Evolutionary conservation across 345 rosid genomes (phyloP), one percentile per base, ranked within the genome.

Genomic region (Cardamine chenopodiifolia): DNA sequence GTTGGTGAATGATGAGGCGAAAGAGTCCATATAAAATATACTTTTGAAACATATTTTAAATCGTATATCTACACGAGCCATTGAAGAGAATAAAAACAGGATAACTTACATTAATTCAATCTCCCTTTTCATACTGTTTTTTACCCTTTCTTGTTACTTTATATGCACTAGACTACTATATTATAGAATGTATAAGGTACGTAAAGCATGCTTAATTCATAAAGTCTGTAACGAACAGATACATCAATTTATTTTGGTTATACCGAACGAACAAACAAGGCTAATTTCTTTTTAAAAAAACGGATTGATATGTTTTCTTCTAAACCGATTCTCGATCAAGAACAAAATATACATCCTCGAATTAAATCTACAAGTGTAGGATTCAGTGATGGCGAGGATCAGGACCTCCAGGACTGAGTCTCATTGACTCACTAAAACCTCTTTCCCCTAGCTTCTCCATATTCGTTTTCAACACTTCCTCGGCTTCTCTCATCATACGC

Each of bases 341-440:
- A 62, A 62, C 58, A 61, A 40, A 49, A 58, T 5, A 66, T 6
- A 52, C 8, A 75, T 49, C 54, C 56, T 50, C 57, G 14, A 37
- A 66, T 28, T 0, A 14, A 66, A 49, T 19, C n/a, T 40, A 75
- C 12, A 1, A 52, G 39, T 19, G n/a, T 29, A 45, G 5, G 1
- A 50, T 32, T 71, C 71, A 83, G 65, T 88, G 90, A 70, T 90
- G 96, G 45, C 82, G 86, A 19, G 87, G 90, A 72, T 88, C 88
- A 17, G 90, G 91, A 45, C 96, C 91, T 12, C 96, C 96, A 14
- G 93, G 96, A 73, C 90, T 86, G 0, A 75, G 64, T 55, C 90
- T 53, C 29, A 65, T 70, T 39, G 96, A 65, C 48, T 79, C 66
- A 50, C 50, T 15, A 17, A 78, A 69, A 67, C 69, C 79, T 59